phyloP scores from a whole-genome alignment of 208 protist species.

The Leishmania arabica region DNA sequence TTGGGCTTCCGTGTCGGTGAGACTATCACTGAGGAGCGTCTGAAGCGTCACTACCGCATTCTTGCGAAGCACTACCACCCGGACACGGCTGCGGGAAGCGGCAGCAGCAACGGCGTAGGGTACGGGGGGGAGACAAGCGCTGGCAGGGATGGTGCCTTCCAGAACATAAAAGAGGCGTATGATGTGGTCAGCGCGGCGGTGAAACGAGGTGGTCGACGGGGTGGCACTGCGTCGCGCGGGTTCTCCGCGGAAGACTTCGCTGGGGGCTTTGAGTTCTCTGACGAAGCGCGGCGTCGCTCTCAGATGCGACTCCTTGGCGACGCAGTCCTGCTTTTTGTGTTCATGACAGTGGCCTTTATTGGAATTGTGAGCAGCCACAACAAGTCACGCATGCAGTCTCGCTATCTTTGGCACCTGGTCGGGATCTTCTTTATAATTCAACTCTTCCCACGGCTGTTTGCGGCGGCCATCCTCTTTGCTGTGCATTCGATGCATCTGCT shows the following conservation, averaged over 20 bases:
- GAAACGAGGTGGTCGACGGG: constrained; percentile 16
- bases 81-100: constrained; percentile 33
- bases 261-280: constrained; percentile 45
- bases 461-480: constrained; percentile 70
- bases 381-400: constrained; percentile 48
- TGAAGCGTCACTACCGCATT: constrained; percentile 67
- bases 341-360: constrained; percentile 64
- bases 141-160: constrained; percentile 43
- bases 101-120: constrained; percentile 2
- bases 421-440: constrained; percentile 78
- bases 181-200: constrained; percentile 35
- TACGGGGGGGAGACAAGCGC: not conserved
- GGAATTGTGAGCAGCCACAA: constrained; percentile 63
- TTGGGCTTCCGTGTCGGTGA: constrained; percentile 62
- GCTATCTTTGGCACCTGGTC: constrained; percentile 54
- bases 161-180: constrained; percentile 79
- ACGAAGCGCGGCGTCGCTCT: constrained; percentile 52
- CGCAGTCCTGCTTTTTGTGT: constrained; percentile 62
- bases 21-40: constrained; percentile 35
- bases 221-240: not conserved
- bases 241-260: not conserved
- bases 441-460: constrained; percentile 72
- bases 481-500: constrained; percentile 58
- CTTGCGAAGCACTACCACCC: constrained; percentile 83
- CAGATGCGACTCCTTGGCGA: constrained; percentile 74